phyloP scores from a whole-genome alignment of 177 flowering plant genomes.

The Tripterygium wilfordii region DNA sequence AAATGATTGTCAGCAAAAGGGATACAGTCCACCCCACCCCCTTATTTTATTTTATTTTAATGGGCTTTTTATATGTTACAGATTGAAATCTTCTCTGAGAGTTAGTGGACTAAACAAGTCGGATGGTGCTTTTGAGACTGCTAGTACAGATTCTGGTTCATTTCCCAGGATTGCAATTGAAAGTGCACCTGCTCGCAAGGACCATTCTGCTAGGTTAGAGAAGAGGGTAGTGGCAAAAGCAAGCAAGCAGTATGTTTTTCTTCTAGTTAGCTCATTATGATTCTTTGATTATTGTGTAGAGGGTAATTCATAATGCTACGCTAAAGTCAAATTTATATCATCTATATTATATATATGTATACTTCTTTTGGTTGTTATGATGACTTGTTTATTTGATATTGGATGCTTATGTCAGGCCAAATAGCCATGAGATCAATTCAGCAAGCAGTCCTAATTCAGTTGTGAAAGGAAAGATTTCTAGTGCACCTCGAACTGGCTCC shows the following conservation, averaged over 20 bases:
- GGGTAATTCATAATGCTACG: no score
- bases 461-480: slow-evolving; percentile 23
- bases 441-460: slow-evolving; percentile 10
- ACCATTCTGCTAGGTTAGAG: slow-evolving; percentile 10
- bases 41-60: not conserved
- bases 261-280: no score
- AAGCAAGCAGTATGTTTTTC: slow-evolving; percentile 18
- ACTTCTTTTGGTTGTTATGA: not conserved
- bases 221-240: slow-evolving; percentile 17
- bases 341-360: no score
- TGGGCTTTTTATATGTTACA: slow-evolving; percentile 7
- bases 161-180: slow-evolving; percentile 17
- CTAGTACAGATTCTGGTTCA: slow-evolving; percentile 14
- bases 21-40: no score
- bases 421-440: slow-evolving; percentile 10
- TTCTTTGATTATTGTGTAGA: no score
- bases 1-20: no score
- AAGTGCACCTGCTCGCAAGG: slow-evolving; percentile 11
- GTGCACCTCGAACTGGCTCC: slow-evolving; percentile 30
- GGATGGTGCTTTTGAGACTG: slow-evolving; percentile 17
- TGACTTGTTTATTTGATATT: not conserved
- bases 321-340: no score
- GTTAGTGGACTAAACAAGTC: slow-evolving; percentile 18
- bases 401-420: slow-evolving; percentile 12
- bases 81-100: slow-evolving; percentile 22